phyloP scores from a whole-genome alignment of 2,329 filamentous ascomycete species.

The Cytospora piceicola region DNA sequence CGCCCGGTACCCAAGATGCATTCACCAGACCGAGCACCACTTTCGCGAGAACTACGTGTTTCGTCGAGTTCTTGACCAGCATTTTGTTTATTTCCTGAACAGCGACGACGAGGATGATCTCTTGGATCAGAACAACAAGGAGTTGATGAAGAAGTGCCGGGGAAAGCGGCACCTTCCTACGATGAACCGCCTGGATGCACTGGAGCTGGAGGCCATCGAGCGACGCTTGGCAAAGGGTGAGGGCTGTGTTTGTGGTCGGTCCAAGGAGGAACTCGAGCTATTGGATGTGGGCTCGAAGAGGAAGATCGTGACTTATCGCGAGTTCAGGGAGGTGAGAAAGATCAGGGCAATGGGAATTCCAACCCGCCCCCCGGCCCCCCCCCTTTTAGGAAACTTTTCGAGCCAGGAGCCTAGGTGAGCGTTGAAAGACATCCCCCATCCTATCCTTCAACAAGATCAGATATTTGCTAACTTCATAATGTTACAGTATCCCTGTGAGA shows the following conservation, averaged over 20 bases:
- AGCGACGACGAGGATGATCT: constrained; percentile 2
- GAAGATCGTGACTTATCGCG: neutral
- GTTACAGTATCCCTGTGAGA: neutral
- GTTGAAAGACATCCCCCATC: neutral
- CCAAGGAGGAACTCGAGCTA: neutral
- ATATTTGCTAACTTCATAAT: neutral
- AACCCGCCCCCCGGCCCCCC: no score
- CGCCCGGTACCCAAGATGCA: constrained; percentile 14
- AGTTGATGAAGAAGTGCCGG: neutral
- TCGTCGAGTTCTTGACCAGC: constrained; percentile 10
- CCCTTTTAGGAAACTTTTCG: neutral
- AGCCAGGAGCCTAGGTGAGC: neutral
- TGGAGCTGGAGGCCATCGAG: constrained; percentile 8
- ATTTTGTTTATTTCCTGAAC: neutral
- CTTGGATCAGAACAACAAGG: neutral
- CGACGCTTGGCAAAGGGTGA: neutral
- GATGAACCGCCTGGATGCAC: neutral
- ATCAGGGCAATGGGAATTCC: neutral
- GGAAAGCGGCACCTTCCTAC: constrained; percentile 18
- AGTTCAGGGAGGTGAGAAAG: neutral
- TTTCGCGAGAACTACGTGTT: constrained; percentile 2
- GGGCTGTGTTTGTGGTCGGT: constrained; percentile 6
- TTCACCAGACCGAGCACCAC: constrained; percentile 5
- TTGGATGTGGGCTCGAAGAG: constrained; percentile 12
- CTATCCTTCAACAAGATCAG: neutral